Conservation (phyloP, 1,284 basidiomycete species). For the Filobasidium uniguttulatum region DNA sequence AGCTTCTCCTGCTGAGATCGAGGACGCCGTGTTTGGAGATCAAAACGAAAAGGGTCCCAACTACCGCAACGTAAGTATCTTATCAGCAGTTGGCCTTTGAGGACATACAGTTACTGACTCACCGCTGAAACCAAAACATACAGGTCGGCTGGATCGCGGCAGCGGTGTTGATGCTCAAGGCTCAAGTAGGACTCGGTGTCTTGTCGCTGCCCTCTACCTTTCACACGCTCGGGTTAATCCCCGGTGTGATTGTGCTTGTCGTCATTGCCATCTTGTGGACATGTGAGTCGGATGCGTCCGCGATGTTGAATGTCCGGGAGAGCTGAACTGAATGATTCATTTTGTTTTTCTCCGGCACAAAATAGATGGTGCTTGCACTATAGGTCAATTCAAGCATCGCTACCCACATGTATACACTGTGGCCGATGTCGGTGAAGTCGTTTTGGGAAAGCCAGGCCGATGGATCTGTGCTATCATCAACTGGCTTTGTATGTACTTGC, state of each 20-base stretch:
- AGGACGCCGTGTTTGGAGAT: constrained; percentile 22
- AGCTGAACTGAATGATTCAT: background rate
- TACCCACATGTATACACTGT: constrained; percentile 39
- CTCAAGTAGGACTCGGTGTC: constrained; percentile 28
- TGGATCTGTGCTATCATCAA: background rate
- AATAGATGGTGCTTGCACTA: constrained; percentile 42
- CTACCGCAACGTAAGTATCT: constrained; percentile 20
- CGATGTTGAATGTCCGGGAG: constrained; percentile 19
- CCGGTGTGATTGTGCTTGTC: constrained; percentile 39
- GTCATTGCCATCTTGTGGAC: background rate
- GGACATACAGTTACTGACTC: background rate
- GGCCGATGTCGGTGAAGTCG: constrained; percentile 5
- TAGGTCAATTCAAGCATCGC: constrained; percentile 47
- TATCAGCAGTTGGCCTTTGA: too few relatives aligned
- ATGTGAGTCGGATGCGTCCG: constrained; percentile 38
- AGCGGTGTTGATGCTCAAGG: constrained; percentile 21
- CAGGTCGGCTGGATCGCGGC: constrained; percentile 21
- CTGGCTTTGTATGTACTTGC: constrained; percentile 7
- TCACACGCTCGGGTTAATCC: constrained; percentile 45
- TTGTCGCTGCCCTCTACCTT: constrained; percentile 41
- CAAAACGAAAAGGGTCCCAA: constrained; percentile 21
- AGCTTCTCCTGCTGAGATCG: constrained; percentile 1
- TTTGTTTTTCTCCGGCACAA: too few relatives aligned
- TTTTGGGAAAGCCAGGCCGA: background rate
- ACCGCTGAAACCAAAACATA: too few relatives aligned